These are phyloP conservation scores for Monilinia polystroma DNA, from an alignment of 2,329 filamentous ascomycete species.

Conservation along the genomic window DNA sequence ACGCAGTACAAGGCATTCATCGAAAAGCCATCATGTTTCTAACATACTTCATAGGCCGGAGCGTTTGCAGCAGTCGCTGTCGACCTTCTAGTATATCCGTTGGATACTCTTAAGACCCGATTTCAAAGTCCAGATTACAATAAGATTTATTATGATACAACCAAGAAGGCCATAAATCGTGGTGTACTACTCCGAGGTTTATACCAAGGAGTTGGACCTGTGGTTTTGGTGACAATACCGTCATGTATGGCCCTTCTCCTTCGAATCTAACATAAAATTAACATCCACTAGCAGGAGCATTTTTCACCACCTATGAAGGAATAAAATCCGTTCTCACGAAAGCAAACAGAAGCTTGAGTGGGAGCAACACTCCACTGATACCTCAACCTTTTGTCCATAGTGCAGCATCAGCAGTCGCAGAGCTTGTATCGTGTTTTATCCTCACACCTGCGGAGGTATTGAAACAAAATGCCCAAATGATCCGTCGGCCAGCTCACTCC, in stretches of 20 bases:
- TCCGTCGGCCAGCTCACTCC: constrained; percentile 45
- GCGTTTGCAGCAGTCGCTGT: constrained; percentile 83
- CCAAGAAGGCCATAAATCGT: constrained; percentile 53
- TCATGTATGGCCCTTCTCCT: constrained; percentile 54
- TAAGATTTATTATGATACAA: constrained; percentile 60
- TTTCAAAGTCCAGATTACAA: constrained; percentile 77
- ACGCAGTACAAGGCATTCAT: not conserved
- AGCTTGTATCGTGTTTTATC: constrained; percentile 82
- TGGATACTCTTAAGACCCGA: constrained; percentile 88
- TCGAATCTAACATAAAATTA: constrained; percentile 23
- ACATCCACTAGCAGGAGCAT: constrained; percentile 65
- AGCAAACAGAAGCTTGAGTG: constrained; percentile 45
- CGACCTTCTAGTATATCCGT: constrained; percentile 72
- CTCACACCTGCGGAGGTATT: constrained; percentile 87
- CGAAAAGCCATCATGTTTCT: not conserved
- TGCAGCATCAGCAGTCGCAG: constrained; percentile 70
- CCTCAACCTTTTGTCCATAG: constrained; percentile 72
- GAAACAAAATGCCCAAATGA: constrained; percentile 92
- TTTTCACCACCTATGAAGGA: constrained; percentile 87
- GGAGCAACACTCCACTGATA: constrained; percentile 62
- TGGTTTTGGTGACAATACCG: constrained; percentile 85
- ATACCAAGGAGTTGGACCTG: constrained; percentile 74
- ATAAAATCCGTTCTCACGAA: constrained; percentile 63
- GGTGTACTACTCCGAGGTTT: constrained; percentile 66
- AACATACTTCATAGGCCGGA: constrained; percentile 60